Percentiles rank a stretch among this genome's conserved stretches.
These are phyloP conservation scores for Golubevia pallescens DNA, from an alignment of 1,284 basidiomycete species.

Conservation along the genomic window DNA sequence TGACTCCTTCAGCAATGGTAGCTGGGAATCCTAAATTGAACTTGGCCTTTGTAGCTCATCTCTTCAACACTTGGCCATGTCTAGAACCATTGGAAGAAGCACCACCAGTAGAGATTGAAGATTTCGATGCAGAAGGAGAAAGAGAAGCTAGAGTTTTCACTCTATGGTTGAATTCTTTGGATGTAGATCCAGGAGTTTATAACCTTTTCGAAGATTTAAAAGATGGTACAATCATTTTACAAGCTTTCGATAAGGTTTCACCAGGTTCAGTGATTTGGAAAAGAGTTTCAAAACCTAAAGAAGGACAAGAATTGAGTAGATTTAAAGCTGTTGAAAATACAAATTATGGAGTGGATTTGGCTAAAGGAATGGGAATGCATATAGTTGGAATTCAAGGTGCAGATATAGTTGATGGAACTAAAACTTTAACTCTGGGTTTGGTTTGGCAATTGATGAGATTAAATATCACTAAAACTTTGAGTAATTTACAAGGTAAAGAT, in stretches of 20 bases:
- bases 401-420: slow-evolving; percentile 90
- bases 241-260: slow-evolving; percentile 93
- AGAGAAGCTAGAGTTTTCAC: slow-evolving; percentile 97
- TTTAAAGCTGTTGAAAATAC: slow-evolving; percentile 99
- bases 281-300: slow-evolving; percentile 89
- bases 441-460: slow-evolving; percentile 97
- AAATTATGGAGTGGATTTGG: slow-evolving; percentile 93
- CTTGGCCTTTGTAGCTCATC: slow-evolving; percentile 95
- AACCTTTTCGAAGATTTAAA: slow-evolving; percentile 95
- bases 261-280: slow-evolving; percentile 93
- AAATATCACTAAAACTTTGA: slow-evolving; percentile 92
- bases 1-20: slow-evolving; percentile 87
- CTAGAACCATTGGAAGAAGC: slow-evolving; percentile 80
- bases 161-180: slow-evolving; percentile 95
- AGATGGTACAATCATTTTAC: slow-evolving; percentile 85
- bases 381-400: slow-evolving; percentile 96
- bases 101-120: slow-evolving; percentile 78
- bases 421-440: slow-evolving; percentile 89
- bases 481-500: slow-evolving; percentile 74
- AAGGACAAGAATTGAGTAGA: slow-evolving; percentile 78
- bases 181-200: slow-evolving; percentile 93
- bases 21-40: slow-evolving; percentile 97
- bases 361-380: slow-evolving; percentile 89
- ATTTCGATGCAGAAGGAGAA: slow-evolving; percentile 98
- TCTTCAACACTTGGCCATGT: slow-evolving; percentile 93